Evolutionary conservation across 768 basidiomycete genomes (phyloP).

Genomic region (Xanthoconium stramineum): DNA sequence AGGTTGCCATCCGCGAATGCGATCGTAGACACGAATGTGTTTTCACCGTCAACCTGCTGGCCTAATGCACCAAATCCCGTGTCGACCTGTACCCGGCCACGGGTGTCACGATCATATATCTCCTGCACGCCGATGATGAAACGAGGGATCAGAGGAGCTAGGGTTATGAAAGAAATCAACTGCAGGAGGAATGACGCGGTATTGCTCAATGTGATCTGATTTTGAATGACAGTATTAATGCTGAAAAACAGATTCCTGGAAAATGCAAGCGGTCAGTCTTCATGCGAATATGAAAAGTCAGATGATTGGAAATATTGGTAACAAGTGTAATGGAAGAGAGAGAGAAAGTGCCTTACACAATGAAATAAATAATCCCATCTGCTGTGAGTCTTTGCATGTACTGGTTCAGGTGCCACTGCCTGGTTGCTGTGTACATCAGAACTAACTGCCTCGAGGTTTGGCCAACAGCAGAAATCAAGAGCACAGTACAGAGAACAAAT

Average conservation of each 20-base stretch:
- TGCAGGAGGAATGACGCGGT: no score
- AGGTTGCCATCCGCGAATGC: no score
- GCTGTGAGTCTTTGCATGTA: neutral
- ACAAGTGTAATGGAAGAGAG: no score
- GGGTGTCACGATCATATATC: neutral
- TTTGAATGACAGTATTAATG: neutral
- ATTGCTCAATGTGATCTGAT: no score
- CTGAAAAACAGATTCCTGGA: neutral
- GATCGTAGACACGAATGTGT: no score
- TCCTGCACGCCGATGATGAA: constrained; percentile 9
- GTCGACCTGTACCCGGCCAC: no score
- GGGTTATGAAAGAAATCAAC: no score
- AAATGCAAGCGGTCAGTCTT: no score
- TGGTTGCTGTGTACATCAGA: neutral
- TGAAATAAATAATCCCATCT: neutral
- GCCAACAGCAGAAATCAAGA: neutral
- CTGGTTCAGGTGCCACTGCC: neutral
- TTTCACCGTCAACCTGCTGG: no score
- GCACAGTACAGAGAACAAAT: neutral
- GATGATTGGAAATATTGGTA: no score
- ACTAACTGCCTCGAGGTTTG: neutral
- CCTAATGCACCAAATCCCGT: no score
- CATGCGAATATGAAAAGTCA: neutral
- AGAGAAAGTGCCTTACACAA: neutral
- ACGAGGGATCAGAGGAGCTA: neutral